phyloP scores from a whole-genome alignment of 352 stramenopile genomes.

The Phytophthora hybrid region DNA sequence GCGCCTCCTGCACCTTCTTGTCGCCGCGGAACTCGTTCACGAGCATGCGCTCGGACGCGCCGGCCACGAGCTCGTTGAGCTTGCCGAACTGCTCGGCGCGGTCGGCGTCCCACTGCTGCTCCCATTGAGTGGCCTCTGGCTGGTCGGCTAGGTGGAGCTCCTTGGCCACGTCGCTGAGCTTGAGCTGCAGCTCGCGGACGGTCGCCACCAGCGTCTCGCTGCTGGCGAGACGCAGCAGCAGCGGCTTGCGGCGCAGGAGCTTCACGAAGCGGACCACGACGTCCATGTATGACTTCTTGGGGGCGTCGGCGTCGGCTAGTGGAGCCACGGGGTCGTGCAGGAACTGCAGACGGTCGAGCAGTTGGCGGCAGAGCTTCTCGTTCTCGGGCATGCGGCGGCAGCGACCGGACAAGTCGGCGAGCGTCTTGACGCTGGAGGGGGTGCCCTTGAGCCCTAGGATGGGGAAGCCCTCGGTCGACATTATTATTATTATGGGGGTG shows the following conservation, averaged over 20 bases:
- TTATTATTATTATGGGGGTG: neutral
- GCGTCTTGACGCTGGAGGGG: constrained; percentile 5
- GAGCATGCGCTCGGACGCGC: constrained; percentile 15
- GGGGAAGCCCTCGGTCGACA: constrained; percentile 1
- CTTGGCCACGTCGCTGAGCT: constrained; percentile 18
- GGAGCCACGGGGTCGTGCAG: constrained; percentile 1
- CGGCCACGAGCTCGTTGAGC: neutral
- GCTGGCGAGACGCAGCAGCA: constrained; percentile 27
- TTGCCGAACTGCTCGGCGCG: constrained; percentile 11
- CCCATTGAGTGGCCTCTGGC: neutral
- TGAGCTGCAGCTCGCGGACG: constrained; percentile 16
- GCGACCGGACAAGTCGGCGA: neutral
- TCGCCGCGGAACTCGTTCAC: constrained; percentile 25
- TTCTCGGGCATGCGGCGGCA: constrained; percentile 19
- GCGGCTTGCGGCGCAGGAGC: constrained; percentile 9
- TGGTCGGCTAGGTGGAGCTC: neutral
- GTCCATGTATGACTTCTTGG: constrained; percentile 22
- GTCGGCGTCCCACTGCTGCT: constrained; percentile 1
- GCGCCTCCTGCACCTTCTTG: constrained; percentile 16
- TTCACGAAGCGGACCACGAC: constrained; percentile 11
- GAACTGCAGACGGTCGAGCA: neutral
- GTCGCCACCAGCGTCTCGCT: constrained; percentile 10
- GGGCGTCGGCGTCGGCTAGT: constrained; percentile 56
- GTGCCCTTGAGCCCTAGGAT: constrained; percentile 2
- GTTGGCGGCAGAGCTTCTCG: neutral